phyloP scores from a whole-genome alignment of 2,329 filamentous ascomycete species.

The Trichoderma asperellum region DNA sequence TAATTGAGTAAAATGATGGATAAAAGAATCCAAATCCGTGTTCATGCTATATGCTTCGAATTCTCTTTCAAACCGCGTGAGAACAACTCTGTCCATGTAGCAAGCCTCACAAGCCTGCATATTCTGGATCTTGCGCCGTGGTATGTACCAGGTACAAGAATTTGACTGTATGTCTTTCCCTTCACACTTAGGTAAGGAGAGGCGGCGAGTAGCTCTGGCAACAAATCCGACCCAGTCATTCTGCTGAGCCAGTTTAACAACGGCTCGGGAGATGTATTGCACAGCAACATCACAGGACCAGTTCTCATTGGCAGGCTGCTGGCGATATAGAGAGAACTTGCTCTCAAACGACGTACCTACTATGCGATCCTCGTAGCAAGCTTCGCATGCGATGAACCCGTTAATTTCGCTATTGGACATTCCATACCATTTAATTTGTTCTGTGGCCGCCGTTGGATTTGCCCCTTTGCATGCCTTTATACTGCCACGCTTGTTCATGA shows the following conservation, averaged over 20 bases:
- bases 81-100: conserved; percentile 41
- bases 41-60: conserved; percentile 35
- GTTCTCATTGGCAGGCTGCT: conserved; percentile 36
- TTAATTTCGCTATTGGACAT: conserved; percentile 38
- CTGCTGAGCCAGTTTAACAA: conserved; percentile 31
- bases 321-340: conserved; percentile 36
- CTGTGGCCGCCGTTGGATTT: conserved; percentile 30
- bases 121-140: conserved; percentile 34
- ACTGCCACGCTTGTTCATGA: conserved; percentile 36
- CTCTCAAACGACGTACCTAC: conserved; percentile 37
- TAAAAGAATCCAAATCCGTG: conserved; percentile 34
- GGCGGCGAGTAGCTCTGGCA: conserved; percentile 31
- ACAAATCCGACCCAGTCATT: conserved; percentile 42
- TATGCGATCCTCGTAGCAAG: conserved; percentile 45
- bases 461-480: conserved; percentile 40
- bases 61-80: conserved; percentile 37
- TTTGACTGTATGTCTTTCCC: conserved; percentile 34
- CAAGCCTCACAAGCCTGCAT: conserved; percentile 43
- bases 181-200: conserved; percentile 38
- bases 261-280: conserved; percentile 34
- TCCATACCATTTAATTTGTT: conserved; percentile 41
- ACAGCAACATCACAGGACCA: conserved; percentile 43
- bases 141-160: conserved; percentile 37
- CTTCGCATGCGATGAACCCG: conserved; percentile 44
- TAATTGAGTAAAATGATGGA: conserved; percentile 32